Evolutionary conservation across 2,329 filamentous ascomycete genomes (phyloP), one percentile per base, ranked within the genome.

Genomic region (Fusarium continuum): DNA sequence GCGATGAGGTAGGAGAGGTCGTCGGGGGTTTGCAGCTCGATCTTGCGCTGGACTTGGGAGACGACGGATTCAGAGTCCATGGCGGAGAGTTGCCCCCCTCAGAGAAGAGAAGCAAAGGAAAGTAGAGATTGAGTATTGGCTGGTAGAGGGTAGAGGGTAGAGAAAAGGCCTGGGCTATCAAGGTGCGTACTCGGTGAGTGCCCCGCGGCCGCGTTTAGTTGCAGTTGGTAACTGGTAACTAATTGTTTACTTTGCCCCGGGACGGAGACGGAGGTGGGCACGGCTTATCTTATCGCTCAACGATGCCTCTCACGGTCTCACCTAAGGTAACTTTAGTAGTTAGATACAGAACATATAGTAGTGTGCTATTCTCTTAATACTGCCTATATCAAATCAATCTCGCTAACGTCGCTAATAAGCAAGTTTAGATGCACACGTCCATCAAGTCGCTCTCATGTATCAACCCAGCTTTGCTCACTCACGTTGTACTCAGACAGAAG

Each of bases 1-100:
- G 83, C 78, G 68, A 91, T 83, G 23, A 94, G 84, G 76, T 88
- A 91, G 52, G 83, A 78, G 28, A 93, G 82, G 76, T 94, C 91
- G 43, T 89, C 86, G 35, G 87, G 85, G n/a, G 85, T 84, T 78
- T 93, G 91, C 46, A 94, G 86, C 78, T 93, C 91, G 74, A 94
- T 90, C 78, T 88, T 90, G 74, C 91, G 88, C 76, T 92, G 87
- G 65, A 76, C 75, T 31, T 79, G 73, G 8, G 75, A 70, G 54
- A 74, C 68, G 53, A 72, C 62, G 10, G 73, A 75, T 48, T 76
- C 74, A 28, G 73, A 69, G 61, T 75, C 73, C 76, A 79, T 78
- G 60, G 40, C 26, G 34, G n/a, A n/a, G n/a, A 48, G 26, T 4
- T 25, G 7, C 14, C 36, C 16, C 19, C 29, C 16, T 11, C 16